phyloP scores from a whole-genome alignment of 768 basidiomycete genomes.

The Termitomyces sp. region DNA sequence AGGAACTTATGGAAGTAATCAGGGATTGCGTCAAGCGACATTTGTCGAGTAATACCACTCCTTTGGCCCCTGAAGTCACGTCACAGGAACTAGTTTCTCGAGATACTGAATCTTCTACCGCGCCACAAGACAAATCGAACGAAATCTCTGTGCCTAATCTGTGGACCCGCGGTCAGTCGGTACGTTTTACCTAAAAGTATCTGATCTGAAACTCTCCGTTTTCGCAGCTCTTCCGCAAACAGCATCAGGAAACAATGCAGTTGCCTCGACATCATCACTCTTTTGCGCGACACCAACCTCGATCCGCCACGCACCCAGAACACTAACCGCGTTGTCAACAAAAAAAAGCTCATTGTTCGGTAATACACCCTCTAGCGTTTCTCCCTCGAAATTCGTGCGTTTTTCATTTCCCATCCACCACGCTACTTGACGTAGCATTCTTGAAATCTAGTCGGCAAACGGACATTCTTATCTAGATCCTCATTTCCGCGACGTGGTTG shows the following conservation, averaged over 20 bases:
- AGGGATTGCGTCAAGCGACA: slow-evolving; percentile 38
- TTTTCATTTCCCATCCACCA: neutral
- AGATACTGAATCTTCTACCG: slow-evolving; percentile 7
- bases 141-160: slow-evolving; percentile 11
- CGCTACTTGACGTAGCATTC: neutral
- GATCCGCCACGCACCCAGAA: slow-evolving; percentile 5
- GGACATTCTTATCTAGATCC: slow-evolving; percentile 8
- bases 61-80: neutral
- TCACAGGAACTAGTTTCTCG: neutral
- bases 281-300: slow-evolving; percentile 20
- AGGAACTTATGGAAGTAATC: slow-evolving; percentile 63
- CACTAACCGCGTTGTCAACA: slow-evolving; percentile 20
- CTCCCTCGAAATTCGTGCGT: slow-evolving; percentile 7
- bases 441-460: neutral
- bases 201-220: slow-evolving; percentile 7
- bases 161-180: slow-evolving; percentile 24
- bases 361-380: slow-evolving; percentile 13
- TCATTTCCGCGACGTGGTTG: slow-evolving; percentile 48
- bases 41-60: slow-evolving; percentile 9
- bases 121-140: slow-evolving; percentile 2
- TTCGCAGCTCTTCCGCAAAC: neutral
- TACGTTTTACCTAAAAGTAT: neutral
- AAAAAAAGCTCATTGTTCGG: slow-evolving; percentile 45
- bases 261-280: slow-evolving; percentile 20
- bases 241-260: slow-evolving; percentile 1